These are phyloP conservation scores for Acanthamoeba sp. DNA, from an alignment of 208 protist species.

Conservation along the genomic window DNA sequence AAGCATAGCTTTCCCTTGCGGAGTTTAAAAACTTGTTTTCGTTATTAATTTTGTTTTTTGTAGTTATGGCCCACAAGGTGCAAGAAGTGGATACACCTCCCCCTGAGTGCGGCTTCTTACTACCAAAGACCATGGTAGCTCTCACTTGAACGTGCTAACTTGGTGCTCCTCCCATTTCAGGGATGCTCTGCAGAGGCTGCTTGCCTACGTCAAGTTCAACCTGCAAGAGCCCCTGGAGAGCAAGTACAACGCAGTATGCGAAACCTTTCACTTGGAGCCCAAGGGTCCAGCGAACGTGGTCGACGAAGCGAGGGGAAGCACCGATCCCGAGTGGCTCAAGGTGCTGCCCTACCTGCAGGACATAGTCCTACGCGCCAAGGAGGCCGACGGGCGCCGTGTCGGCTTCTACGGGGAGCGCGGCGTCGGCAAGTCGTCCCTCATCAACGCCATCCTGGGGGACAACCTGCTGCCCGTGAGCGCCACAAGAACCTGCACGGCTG, in stretches of 20 bases:
- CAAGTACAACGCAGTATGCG: not conserved
- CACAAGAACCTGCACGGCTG: constrained; percentile 9
- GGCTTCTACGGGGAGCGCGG: constrained; percentile 24
- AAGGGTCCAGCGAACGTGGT: not conserved
- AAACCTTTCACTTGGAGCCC: not conserved
- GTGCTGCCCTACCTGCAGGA: constrained; percentile 53
- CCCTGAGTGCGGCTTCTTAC: no score
- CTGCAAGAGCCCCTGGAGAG: not conserved
- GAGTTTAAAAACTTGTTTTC: no score
- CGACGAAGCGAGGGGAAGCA: no score
- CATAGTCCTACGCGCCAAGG: constrained; percentile 16
- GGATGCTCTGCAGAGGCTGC: not conserved
- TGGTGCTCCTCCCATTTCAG: no score
- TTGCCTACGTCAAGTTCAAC: constrained; percentile 12
- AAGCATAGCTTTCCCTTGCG: no score
- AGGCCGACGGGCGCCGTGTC: not conserved
- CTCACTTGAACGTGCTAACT: no score
- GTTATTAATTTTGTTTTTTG: no score
- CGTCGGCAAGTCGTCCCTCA: constrained; percentile 31
- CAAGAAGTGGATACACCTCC: no score
- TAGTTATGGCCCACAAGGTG: no score
- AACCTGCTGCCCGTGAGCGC: not conserved
- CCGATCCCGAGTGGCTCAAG: not conserved
- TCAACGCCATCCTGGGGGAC: constrained; percentile 34
- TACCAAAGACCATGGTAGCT: no score